Evolutionary conservation across 176 grass and related monocot genomes (phyloP).

Genomic region (Triticum urartu): DNA sequence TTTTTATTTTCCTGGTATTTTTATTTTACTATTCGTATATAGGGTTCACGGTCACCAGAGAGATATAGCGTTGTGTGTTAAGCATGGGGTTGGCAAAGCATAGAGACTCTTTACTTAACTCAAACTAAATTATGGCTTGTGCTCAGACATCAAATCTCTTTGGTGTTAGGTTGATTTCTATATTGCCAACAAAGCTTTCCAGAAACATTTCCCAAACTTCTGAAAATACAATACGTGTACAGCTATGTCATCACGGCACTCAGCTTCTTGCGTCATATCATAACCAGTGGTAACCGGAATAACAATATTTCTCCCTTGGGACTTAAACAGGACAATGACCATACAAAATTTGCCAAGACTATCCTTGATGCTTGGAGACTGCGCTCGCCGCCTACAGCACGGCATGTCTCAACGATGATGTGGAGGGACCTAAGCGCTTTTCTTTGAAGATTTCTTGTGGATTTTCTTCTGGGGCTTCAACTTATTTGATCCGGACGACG

Average conservation of each 20-base stretch:
- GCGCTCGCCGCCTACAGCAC: constrained; percentile 13
- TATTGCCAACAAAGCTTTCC: not conserved
- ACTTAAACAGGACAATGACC: constrained; percentile 29
- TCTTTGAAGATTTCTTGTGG: constrained; percentile 63
- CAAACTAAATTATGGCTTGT: too few relatives aligned
- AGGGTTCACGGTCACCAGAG: too few relatives aligned
- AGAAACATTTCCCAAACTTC: not conserved
- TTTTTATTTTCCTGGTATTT: too few relatives aligned
- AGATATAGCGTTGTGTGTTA: too few relatives aligned
- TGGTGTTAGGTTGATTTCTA: not conserved
- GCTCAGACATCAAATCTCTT: not conserved
- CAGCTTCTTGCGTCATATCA: not conserved
- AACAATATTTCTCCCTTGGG: constrained; percentile 30
- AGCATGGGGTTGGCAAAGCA: too few relatives aligned
- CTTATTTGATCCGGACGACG: constrained; percentile 39
- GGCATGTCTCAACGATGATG: not conserved
- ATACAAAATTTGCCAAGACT: not conserved
- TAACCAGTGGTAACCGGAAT: not conserved
- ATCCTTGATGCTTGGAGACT: constrained; percentile 7
- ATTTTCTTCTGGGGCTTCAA: constrained; percentile 62
- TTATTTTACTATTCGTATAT: too few relatives aligned
- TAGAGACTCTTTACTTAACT: too few relatives aligned
- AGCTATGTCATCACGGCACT: constrained; percentile 22
- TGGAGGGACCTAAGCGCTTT: constrained; percentile 36
- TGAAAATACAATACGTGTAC: not conserved